Base-by-base conservation (phyloP, 176 grass and related monocot genomes). In the Secale cereale region DNA sequence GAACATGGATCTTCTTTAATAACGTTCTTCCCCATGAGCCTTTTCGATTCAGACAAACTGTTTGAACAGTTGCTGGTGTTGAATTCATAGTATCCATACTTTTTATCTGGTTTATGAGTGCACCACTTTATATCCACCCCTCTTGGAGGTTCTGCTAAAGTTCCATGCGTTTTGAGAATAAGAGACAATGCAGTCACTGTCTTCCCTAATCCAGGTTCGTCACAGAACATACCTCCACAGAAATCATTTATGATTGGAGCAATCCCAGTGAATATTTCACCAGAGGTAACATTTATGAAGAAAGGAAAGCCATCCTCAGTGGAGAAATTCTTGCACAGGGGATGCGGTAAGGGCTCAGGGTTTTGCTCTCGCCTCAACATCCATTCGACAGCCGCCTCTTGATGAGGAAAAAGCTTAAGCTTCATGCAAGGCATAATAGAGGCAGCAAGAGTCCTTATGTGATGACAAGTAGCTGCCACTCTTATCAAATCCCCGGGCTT, bases 151-250 rank as follows among this genome's bases (percentile, higher is more conserved):
- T 89, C 88, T 14, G 91, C 85, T 25, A 95, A 52, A 14, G 86
- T 89, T 94, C 91, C 96, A n/a, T 94, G 91, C 4, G 97, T 94
- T 91, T 98, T 95, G 17, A 98, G 90, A 73, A 98, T 98, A 82
- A 98, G 91, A 91, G 97, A 98, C 65, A 98, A 70, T 65, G 93
- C 88, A 25, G 97, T 98, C 79, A 96, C 82, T 57, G 97, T 98
- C 84, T 98, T 98, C 30, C 97, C 97, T 88, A 98, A 87, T 64
- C 97, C 97, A 76, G 97, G 97, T 92, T 98, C 97, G 75, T 98
- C 93, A 87, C 97, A 98, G 85, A 98, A 98, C 90, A 98, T 94
- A 74, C 97, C 91, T 83, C 97, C 97, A 30, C 75, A 82, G 43
- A 95, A 98, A 86, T 98, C 93, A 78, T 79, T 86, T 76, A 94